These are phyloP conservation scores for Globisporangium takayamanum DNA, from an alignment of 352 stramenopile genomes.

Conservation along the genomic window DNA sequence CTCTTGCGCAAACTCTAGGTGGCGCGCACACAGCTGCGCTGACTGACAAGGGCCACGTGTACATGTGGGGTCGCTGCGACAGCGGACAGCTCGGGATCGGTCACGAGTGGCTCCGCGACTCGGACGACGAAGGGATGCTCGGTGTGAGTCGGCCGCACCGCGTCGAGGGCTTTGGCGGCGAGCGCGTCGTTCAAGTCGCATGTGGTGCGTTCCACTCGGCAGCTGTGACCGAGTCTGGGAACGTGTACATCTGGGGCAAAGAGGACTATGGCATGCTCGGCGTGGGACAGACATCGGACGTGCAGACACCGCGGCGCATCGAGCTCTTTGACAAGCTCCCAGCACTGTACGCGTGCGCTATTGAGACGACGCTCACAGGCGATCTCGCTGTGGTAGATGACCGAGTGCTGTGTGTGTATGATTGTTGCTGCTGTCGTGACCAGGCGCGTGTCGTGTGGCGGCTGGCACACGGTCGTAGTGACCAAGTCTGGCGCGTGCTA, in stretches of 20 bases:
- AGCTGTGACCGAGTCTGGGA: slow-evolving; percentile 58
- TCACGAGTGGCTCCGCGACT: slow-evolving; percentile 52
- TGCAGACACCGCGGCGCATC: slow-evolving; percentile 51
- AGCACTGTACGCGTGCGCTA: slow-evolving; percentile 38
- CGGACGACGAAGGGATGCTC: slow-evolving; percentile 50
- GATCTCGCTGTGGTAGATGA: not conserved
- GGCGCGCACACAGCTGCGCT: slow-evolving; percentile 69
- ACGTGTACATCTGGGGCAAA: slow-evolving; percentile 81
- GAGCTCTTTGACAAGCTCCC: slow-evolving; percentile 64
- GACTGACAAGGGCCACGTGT: slow-evolving; percentile 63
- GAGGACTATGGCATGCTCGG: slow-evolving; percentile 87
- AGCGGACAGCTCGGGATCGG: slow-evolving; percentile 73
- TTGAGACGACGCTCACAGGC: not conserved
- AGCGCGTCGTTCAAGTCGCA: slow-evolving; percentile 75
- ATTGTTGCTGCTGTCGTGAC: not conserved
- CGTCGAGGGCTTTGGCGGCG: slow-evolving; percentile 55
- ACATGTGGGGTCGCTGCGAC: slow-evolving; percentile 73
- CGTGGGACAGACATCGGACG: slow-evolving; percentile 64
- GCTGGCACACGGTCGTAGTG: slow-evolving; percentile 80
- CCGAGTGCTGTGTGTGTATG: not conserved
- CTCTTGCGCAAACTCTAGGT: slow-evolving; percentile 9
- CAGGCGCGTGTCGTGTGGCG: slow-evolving; percentile 74
- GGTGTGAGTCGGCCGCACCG: slow-evolving; percentile 50
- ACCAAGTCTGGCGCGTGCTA: slow-evolving; percentile 71
- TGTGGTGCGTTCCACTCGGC: slow-evolving; percentile 81